These are phyloP conservation scores for Solanum medicagineum DNA, from an alignment of 257 asterid species.

Conservation along the genomic window DNA sequence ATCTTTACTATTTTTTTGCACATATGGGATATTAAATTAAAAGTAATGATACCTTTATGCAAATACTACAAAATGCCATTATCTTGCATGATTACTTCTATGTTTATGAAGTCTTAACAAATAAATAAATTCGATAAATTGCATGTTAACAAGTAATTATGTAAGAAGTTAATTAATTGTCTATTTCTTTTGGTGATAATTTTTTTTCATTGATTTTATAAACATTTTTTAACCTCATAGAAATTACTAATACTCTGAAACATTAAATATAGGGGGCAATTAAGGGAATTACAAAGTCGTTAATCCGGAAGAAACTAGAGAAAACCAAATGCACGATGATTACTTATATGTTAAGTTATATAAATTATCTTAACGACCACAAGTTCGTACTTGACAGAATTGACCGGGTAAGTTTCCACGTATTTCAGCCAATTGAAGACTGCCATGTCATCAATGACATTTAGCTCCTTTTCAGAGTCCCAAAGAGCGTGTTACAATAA, in stretches of 20 bases:
- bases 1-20: background rate
- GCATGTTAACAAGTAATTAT: background rate
- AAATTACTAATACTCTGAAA: background rate
- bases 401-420: background rate
- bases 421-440: background rate
- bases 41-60: background rate
- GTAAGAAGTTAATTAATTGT: background rate
- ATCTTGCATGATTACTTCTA: background rate
- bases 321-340: background rate
- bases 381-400: background rate
- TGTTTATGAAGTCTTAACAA: background rate
- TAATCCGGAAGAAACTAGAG: background rate
- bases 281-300: background rate
- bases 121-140: background rate
- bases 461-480: background rate
- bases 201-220: too few relatives aligned
- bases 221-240: too few relatives aligned
- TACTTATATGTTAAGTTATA: background rate
- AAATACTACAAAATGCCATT: background rate
- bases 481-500: background rate
- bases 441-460: conserved; percentile 4
- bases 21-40: background rate
- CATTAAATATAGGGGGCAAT: background rate
- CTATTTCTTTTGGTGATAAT: background rate
- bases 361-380: background rate